Evolutionary conservation across 805 yeast genomes (phyloP), one percentile per base, ranked within the genome.

Genomic region (Tetrapisispora fleetii): DNA sequence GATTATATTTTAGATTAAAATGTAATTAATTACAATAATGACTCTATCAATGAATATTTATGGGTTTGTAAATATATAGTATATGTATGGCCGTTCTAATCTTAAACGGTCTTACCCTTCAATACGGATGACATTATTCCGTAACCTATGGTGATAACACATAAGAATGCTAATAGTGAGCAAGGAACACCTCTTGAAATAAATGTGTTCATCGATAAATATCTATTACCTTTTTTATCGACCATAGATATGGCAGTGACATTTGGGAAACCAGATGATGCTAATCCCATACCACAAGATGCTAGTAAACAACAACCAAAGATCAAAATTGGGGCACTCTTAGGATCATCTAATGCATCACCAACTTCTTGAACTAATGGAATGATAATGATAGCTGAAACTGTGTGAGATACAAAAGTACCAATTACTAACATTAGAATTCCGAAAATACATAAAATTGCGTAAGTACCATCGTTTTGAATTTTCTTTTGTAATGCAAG

Each of bases 251-350:
- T 87, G 0, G 98, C 98, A 0, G 98, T 90, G 33, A 93, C 96
- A 60, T 93, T 91, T n/a, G 99, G 99, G 75, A 93, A 93, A 0
- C 99, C 98, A 0, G 95, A 83, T 0, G 98, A 90, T 1, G 98
- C 97, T 50, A 91, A 73, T 2, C 96, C 98, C 98, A 93, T 93
- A 50, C 98, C 99, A 47, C 86, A 83, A 0, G 97, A 89, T 18
- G 95, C 83, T 54, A 91, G 67, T 45, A 90, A 64, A 37, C 89
- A 76, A 50, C 70, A 65, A 40, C 71, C 70, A 44, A 71, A 70
- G 43, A 70, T 67, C 44, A 71, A 53, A 30, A 70, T 55, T 13
- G 68, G 68, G 1, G 74, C 67, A 27, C 97, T 91, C 58, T 86
- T 95, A 3, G 90, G 85, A 37, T 76, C 78, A 1, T 79, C 73